phyloP scores from a whole-genome alignment of 495 filamentous ascomycete species.

The Parachaetomium inaequale region DNA sequence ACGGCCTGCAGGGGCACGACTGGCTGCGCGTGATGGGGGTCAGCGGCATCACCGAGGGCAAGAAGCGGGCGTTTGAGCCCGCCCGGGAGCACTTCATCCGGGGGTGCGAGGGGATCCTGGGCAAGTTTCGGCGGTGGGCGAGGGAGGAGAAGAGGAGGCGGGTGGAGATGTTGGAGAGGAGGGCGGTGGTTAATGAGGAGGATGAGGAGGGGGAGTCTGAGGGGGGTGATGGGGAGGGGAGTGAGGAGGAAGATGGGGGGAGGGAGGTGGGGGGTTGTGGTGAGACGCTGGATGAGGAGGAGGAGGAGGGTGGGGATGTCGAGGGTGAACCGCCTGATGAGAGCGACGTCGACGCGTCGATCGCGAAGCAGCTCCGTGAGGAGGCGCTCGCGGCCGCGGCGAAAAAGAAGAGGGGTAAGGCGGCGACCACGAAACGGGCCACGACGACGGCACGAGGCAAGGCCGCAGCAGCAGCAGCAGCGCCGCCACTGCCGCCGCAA shows the following conservation, averaged over 20 bases:
- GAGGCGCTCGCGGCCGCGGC: slow-evolving; percentile 54
- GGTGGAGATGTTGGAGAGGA: slow-evolving; percentile 56
- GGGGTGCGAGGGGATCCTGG: slow-evolving; percentile 72
- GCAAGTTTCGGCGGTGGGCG: slow-evolving; percentile 84
- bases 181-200: slow-evolving; percentile 31
- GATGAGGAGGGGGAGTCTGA: slow-evolving; percentile 73
- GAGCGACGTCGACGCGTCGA: slow-evolving; percentile 63
- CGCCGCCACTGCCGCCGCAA: not conserved
- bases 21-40: slow-evolving; percentile 96
- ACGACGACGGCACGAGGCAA: slow-evolving; percentile 8
- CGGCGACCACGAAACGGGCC: slow-evolving; percentile 2
- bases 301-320: slow-evolving; percentile 29
- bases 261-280: slow-evolving; percentile 14
- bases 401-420: slow-evolving; percentile 18
- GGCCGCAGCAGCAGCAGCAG: slow-evolving; percentile 26
- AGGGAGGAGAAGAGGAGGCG: slow-evolving; percentile 84
- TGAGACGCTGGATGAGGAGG: slow-evolving; percentile 23
- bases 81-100: slow-evolving; percentile 78
- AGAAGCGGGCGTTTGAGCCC: slow-evolving; percentile 79
- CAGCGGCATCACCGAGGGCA: slow-evolving; percentile 73
- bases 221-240: slow-evolving; percentile 52
- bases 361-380: slow-evolving; percentile 68
- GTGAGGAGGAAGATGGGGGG: slow-evolving; percentile 25
- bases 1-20: slow-evolving; percentile 82
- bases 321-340: slow-evolving; percentile 32